Evolutionary conservation across 768 basidiomycete genomes (phyloP), one percentile per base, ranked within the genome.

Genomic region (Cytidiella melzeri): DNA sequence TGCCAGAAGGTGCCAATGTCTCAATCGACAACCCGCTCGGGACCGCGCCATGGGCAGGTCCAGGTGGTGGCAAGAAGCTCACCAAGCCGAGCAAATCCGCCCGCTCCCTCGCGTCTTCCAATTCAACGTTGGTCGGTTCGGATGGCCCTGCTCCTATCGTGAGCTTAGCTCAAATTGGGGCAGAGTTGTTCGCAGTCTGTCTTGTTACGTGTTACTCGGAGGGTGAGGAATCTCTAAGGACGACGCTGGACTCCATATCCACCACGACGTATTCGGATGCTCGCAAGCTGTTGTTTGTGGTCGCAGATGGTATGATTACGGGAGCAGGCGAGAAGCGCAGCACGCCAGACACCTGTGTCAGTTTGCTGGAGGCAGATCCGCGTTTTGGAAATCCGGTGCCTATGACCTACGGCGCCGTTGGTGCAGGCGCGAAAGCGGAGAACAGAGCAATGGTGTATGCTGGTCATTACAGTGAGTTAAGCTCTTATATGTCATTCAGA

Each of bases 361-460:
- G 83, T 36, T 64, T 99, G 48, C 66, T 99, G 43, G 93, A 98
- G 57, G 88, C 89, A 3, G 96, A 99, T 66, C 86, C 90, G 21
- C 77, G 96, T 12, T 99, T 98, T 61, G 96, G 95, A 21, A 92
- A 96, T 59, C 96, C 96, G 2, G 81, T 81, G 40, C 92, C 95
- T 3, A 95, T 98, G 94, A 83, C 77, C 54, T 99, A 97, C 62
- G 69, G 77, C 48, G 89, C 96, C 2, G 92, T 99, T 24, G 96
- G 92, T 2, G 80, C 85, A 7, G 95, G 96, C 2, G 69, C 81
- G 18, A 97, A 98, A 72, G 77, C 76, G 46, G 84, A 93, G 63
- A 99, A 99, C 59, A 78, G 92, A 47, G 95, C 95, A 5, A 90
- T 96, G 90, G 89, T 98, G 18, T 98, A 99, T 72, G 96, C 96